Percentiles rank a stretch among this genome's conserved stretches.
These are phyloP conservation scores for Phaeolepiota aurea DNA, from an alignment of 768 basidiomycete species.

Conservation along the genomic window DNA sequence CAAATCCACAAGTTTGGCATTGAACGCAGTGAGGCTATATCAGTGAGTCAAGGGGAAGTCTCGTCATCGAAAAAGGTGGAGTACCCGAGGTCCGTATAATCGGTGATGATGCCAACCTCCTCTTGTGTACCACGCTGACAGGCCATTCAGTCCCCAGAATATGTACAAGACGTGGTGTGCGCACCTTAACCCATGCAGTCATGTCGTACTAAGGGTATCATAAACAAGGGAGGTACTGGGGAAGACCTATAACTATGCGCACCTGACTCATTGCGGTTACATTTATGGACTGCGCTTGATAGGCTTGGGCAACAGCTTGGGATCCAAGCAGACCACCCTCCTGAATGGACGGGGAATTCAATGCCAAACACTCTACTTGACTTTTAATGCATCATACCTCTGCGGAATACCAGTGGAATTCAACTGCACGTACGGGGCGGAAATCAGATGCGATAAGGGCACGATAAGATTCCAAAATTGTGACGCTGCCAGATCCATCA, in stretches of 20 bases:
- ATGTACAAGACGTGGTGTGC: constrained; percentile 15
- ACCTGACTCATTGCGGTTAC: constrained; percentile 84
- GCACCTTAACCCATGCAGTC: constrained; percentile 90
- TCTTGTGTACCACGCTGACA: background rate
- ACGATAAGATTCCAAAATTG: constrained; percentile 72
- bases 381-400: constrained; percentile 37
- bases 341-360: constrained; percentile 24
- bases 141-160: constrained; percentile 3
- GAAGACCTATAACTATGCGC: constrained; percentile 7
- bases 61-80: too few relatives aligned
- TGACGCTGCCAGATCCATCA: constrained; percentile 72
- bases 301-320: constrained; percentile 79
- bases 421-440: constrained; percentile 54
- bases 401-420: constrained; percentile 83
- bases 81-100: constrained; percentile 69
- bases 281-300: constrained; percentile 52
- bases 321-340: constrained; percentile 84
- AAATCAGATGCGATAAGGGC: constrained; percentile 63
- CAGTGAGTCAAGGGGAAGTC: background rate
- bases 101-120: constrained; percentile 78
- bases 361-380: constrained; percentile 2
- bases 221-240: constrained; percentile 8
- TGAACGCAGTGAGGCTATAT: constrained; percentile 61
- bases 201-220: constrained; percentile 62
- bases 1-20: constrained; percentile 64